A percentile compares a stretch with the other conserved stretches of the same genome.
phyloP scores from a whole-genome alignment of 164 flowering plant genomes.

The Nymphaea thermarum region DNA sequence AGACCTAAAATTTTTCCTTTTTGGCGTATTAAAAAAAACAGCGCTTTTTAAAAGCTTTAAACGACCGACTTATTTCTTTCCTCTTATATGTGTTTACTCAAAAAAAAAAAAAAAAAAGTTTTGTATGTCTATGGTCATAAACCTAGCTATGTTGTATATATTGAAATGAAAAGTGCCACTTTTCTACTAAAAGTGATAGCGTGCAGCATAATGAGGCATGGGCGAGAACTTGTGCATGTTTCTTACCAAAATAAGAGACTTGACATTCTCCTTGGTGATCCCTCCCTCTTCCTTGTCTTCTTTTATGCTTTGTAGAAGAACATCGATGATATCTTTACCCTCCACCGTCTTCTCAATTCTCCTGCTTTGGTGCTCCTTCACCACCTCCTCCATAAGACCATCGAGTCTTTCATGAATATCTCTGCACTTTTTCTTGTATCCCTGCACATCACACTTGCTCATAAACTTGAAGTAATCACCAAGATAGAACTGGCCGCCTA shows the following conservation, averaged over 20 bases:
- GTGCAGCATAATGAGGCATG: not conserved
- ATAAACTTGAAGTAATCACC: constrained; percentile 34
- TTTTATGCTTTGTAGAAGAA: constrained; percentile 31
- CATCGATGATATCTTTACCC: constrained; percentile 35
- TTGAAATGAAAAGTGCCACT: too few species aligned
- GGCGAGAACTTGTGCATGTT: too few species aligned
- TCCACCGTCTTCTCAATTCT: constrained; percentile 3
- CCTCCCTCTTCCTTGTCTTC: constrained; percentile 29
- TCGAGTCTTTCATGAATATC: constrained; percentile 26
- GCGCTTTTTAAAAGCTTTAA: too few species aligned
- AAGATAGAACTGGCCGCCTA: constrained; percentile 36
- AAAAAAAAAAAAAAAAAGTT: too few species aligned
- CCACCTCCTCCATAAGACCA: constrained; percentile 31
- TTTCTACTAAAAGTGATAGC: too few species aligned
- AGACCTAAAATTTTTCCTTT: too few species aligned
- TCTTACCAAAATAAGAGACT: constrained; percentile 46
- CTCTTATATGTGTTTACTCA: too few species aligned
- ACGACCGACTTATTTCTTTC: too few species aligned
- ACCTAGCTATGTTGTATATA: too few species aligned
- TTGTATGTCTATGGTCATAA: too few species aligned
- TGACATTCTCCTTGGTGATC: constrained; percentile 38
- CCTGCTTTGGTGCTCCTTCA: constrained; percentile 18
- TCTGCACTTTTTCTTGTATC: constrained; percentile 22
- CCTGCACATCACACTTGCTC: constrained; percentile 36
- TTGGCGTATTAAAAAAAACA: too few species aligned